Evolutionary conservation across 345 rosid genomes (phyloP), one percentile per base, ranked within the genome.

Genomic region (Eucalyptus dawsonii): DNA sequence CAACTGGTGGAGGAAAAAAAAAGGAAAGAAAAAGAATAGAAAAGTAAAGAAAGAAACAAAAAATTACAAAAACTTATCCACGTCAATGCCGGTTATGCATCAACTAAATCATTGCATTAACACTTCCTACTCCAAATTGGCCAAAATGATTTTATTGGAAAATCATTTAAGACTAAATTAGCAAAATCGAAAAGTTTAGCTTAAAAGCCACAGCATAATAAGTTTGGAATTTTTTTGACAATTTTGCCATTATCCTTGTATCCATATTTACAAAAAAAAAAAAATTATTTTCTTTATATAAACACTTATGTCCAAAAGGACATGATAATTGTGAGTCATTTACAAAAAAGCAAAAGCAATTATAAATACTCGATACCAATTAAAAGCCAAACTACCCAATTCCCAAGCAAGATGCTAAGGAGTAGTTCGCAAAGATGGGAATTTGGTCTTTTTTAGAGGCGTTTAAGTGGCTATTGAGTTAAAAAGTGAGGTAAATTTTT

Each of bases 31-130:
- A 56, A 22, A 22, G 60, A 54, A 54, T 54, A 54, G 27, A 54
- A 56, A 56, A 56, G 62, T 0, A 53, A 53, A 19, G 24, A 19
- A 53, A 53, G 24, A 53, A 53, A 25, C 0, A 24, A 56, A 56
- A 56, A 24, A 56, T 56, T 56, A 56, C 62, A 24, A 56, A 56
- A 56, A 56, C 25, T 56, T 11, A 24, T 56, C 62, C 62, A 56
- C 9, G 0, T 10, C 29, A 56, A 5, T 2, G 25, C 1, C 2
- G 2, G 6, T 10, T 1, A 11, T 56, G 29, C 27, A 56, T 22
- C 6, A 22, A 22, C 27, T 10, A 24, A 56, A 56, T 24, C 62
- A 56, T 1, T 4, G 6, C 29, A 25, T 24, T 1, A 56, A 56
- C 13, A 56, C 12, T 24, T 56, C 1, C 1, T 1, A 0, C 13